phyloP scores from a whole-genome alignment of 2,329 filamentous ascomycete genomes.

The Penicillium crustosum region DNA sequence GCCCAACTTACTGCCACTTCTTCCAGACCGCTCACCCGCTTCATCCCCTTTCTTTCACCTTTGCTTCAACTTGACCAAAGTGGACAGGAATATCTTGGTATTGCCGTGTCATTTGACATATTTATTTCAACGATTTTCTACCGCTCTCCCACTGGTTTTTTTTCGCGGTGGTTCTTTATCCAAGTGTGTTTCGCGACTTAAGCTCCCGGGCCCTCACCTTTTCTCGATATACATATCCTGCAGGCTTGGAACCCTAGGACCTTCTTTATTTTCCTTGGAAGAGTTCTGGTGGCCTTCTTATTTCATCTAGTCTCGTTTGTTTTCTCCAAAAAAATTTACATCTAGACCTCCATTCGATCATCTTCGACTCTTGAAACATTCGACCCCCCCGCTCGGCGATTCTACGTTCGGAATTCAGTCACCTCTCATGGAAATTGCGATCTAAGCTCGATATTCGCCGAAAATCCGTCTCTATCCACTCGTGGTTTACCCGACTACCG shows the following conservation, averaged over 20 bases:
- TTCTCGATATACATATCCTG: conserved; percentile 12
- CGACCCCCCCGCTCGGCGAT: conserved; percentile 18
- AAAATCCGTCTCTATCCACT: background rate
- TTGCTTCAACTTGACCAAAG: conserved; percentile 4
- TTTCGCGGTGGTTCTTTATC: background rate
- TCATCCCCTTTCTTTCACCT: conserved; percentile 27
- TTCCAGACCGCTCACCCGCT: conserved; percentile 24
- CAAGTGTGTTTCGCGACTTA: conserved; percentile 14
- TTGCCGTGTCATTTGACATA: background rate
- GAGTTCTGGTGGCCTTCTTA: conserved; percentile 8
- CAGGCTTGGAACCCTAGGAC: background rate
- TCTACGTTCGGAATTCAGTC: conserved; percentile 15
- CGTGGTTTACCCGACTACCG: background rate
- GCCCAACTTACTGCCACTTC: conserved; percentile 19
- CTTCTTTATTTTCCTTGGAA: conserved; percentile 2
- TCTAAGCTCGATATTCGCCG: conserved; percentile 12
- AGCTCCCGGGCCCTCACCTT: conserved; percentile 19
- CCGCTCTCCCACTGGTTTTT: background rate
- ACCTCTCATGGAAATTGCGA: conserved; percentile 18
- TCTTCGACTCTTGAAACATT: conserved; percentile 15
- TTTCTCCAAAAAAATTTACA: background rate
- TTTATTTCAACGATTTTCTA: background rate
- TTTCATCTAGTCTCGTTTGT: background rate
- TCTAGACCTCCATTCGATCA: conserved; percentile 3
- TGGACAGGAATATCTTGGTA: background rate